These are phyloP conservation scores for Rhodotorula taiwanensis DNA, from an alignment of 768 basidiomycete genomes.

Conservation along the genomic window DNA sequence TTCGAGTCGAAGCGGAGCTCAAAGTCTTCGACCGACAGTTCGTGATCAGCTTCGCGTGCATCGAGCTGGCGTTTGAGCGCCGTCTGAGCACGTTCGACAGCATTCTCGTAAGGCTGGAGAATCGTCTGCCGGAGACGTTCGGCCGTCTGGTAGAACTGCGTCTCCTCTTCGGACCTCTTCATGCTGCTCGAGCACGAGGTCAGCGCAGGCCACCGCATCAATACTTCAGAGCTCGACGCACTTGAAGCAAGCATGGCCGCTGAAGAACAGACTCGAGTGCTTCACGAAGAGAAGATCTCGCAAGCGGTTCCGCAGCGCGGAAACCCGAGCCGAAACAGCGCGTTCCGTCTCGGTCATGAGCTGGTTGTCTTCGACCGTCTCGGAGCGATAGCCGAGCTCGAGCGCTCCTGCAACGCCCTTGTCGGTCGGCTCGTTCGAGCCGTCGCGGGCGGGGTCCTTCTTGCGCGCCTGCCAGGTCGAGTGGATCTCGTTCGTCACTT, in stretches of 20 bases:
- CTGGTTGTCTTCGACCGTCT: conserved; percentile 13
- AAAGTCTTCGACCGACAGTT: conserved; percentile 19
- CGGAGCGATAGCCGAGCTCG: conserved; percentile 54
- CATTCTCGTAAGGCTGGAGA: conserved; percentile 22
- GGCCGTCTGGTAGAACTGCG: conserved; percentile 26
- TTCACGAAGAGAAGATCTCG: conserved; percentile 37
- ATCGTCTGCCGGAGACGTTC: conserved; percentile 32
- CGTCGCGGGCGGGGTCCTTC: not conserved
- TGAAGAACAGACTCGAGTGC: conserved; percentile 32
- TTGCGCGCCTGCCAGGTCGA: conserved; percentile 9
- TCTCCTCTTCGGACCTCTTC: conserved; percentile 31
- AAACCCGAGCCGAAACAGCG: not conserved
- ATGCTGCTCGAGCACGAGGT: too few species aligned
- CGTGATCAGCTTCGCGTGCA: not conserved
- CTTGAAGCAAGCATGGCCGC: conserved; percentile 33
- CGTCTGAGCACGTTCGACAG: conserved; percentile 12
- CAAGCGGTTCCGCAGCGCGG: conserved; percentile 19
- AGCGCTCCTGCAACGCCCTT: conserved; percentile 49
- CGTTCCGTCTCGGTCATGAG: conserved; percentile 10
- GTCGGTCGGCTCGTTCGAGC: not conserved
- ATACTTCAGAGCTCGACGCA: too few species aligned
- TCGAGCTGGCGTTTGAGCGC: conserved; percentile 3
- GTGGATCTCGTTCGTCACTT: conserved; percentile 15
- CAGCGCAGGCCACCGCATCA: too few species aligned
- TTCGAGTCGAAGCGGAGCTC: conserved; percentile 14